Conservation (phyloP, 2,329 filamentous ascomycete genomes). For the Ceratocystiopsis sp. region DNA sequence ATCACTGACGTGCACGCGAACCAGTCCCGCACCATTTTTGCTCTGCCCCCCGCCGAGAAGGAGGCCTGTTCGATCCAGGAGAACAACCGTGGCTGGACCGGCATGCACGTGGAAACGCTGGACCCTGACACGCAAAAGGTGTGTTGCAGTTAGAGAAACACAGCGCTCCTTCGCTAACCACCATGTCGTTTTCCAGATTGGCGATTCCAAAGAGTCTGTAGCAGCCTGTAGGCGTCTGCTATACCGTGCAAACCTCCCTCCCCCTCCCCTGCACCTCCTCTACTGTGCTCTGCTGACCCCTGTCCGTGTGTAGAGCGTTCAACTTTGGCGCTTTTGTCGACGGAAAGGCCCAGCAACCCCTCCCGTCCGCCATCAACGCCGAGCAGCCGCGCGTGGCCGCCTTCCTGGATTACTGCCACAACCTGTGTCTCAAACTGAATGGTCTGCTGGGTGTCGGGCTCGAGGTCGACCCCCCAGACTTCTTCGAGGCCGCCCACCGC, state of each 20-base stretch:
- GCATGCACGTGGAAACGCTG: conserved; percentile 74
- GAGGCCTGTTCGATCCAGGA: conserved; percentile 55
- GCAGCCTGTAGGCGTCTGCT: neutral
- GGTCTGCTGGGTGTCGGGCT: conserved; percentile 65
- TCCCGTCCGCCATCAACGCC: conserved; percentile 46
- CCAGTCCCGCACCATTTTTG: conserved; percentile 59
- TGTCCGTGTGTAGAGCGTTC: conserved; percentile 48
- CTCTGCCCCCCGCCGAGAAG: conserved; percentile 54
- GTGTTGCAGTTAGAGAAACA: conserved; percentile 8
- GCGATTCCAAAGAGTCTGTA: conserved; percentile 72
- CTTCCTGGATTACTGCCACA: conserved; percentile 56
- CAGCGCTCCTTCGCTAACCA: no score
- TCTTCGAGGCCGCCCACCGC: conserved; percentile 37
- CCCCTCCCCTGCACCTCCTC: neutral
- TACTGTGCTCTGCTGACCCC: neutral
- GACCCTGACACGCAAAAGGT: conserved; percentile 71
- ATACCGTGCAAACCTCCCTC: conserved; percentile 8
- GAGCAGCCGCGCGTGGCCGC: conserved; percentile 43
- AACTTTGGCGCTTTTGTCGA: conserved; percentile 69
- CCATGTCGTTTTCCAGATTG: conserved; percentile 33
- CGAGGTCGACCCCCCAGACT: conserved; percentile 32
- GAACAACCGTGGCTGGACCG: conserved; percentile 77
- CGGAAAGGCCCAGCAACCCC: conserved; percentile 55
- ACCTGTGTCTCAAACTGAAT: conserved; percentile 56
- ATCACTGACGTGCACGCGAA: neutral